Evolutionary conservation across 73 alveolate genomes (phyloP).

Genomic region (Paramecium bursaria): DNA sequence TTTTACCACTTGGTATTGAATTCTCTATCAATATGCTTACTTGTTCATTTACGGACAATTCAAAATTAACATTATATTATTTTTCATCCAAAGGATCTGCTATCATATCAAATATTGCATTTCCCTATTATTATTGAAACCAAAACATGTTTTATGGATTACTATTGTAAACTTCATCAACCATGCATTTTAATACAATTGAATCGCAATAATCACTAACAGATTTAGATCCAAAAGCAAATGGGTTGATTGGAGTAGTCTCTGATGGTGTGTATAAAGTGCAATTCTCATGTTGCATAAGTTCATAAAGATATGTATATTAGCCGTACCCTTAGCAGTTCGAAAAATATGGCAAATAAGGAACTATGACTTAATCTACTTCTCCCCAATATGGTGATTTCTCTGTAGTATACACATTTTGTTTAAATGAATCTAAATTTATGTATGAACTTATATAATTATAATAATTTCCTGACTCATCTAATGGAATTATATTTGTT

Average conservation of each 20-base stretch:
- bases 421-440: not conserved
- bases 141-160: constrained; percentile 30
- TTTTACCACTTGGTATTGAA: constrained; percentile 41
- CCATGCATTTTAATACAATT: not conserved
- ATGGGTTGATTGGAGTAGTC: constrained; percentile 39
- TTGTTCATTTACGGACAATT: not conserved
- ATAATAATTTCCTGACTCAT: not conserved
- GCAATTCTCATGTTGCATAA: constrained; percentile 1
- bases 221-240: constrained; percentile 27
- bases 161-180: constrained; percentile 34
- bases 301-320: constrained; percentile 35
- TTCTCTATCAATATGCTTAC: not conserved
- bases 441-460: constrained; percentile 29
- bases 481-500: constrained; percentile 18
- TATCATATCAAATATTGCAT: not conserved
- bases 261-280: not conserved
- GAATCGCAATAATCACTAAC: constrained; percentile 27
- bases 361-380: not conserved
- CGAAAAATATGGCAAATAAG: constrained; percentile 28
- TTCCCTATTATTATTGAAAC: not conserved
- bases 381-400: constrained; percentile 34
- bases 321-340: constrained; percentile 52
- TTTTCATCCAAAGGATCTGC: constrained; percentile 41
- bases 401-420: constrained; percentile 3
- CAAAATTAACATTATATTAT: not conserved